phyloP scores from a whole-genome alignment of 306 rosid genomes.

The Astragalus glycyphyllos region DNA sequence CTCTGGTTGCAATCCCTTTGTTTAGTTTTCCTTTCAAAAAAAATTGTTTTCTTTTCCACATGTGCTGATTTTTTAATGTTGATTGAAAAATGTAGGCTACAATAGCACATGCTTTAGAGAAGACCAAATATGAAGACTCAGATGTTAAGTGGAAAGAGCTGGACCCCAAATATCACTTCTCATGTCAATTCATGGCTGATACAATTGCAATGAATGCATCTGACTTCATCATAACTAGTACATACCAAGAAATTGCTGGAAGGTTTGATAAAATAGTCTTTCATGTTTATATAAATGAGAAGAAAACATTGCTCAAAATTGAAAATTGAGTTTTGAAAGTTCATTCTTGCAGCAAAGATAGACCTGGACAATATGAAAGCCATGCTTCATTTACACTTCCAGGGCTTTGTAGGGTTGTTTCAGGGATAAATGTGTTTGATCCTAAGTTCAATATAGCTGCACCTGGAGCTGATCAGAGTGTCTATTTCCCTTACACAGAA shows the following conservation, averaged over 20 bases:
- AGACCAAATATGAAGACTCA: conserved; percentile 90
- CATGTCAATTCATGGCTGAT: conserved; percentile 94
- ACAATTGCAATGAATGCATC: conserved; percentile 91
- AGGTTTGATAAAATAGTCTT: conserved; percentile 58
- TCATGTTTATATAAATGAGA: neutral
- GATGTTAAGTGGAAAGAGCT: conserved; percentile 91
- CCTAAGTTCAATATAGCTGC: conserved; percentile 94
- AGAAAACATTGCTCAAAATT: neutral
- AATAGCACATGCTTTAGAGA: conserved; percentile 95
- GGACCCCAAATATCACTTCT: conserved; percentile 88
- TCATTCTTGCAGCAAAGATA: conserved; percentile 75
- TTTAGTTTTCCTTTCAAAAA: conserved; percentile 30
- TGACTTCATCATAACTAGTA: conserved; percentile 91
- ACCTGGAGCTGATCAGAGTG: conserved; percentile 87
- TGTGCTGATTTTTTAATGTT: conserved; percentile 24
- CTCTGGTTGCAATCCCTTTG: conserved; percentile 62
- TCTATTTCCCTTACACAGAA: conserved; percentile 72
- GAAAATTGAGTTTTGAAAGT: conserved; percentile 37
- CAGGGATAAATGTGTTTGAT: conserved; percentile 92
- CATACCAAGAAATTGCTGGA: conserved; percentile 96
- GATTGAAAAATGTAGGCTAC: conserved; percentile 66
- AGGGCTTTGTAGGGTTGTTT: conserved; percentile 89
- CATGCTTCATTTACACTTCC: conserved; percentile 90
- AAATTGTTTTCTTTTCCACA: conserved; percentile 4
- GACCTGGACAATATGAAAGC: conserved; percentile 93